Evolutionary conservation across 2,329 filamentous ascomycete species (phyloP).

Genomic region (Verruconis gallopava): DNA sequence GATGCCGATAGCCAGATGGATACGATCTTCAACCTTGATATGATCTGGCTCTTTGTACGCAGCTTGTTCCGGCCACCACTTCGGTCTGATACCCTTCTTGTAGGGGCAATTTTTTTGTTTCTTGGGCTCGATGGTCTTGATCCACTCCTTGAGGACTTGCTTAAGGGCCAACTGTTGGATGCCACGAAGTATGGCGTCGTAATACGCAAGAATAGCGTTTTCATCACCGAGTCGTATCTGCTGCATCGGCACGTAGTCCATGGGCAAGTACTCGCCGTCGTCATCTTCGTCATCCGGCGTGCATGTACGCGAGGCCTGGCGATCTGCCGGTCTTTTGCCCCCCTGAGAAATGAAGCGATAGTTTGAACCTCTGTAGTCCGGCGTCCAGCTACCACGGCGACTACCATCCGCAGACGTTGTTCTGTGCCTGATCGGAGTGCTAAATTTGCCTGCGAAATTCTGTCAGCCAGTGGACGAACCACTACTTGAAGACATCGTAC

Average conservation of each 20-base stretch:
- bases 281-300: slow-evolving; percentile 12
- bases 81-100: slow-evolving; percentile 31
- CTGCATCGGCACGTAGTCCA: not conserved
- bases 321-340: not conserved
- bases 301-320: not conserved
- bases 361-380: not conserved
- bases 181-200: slow-evolving; percentile 48
- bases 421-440: not conserved
- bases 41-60: slow-evolving; percentile 64
- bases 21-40: slow-evolving; percentile 41
- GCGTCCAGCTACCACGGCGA: not conserved
- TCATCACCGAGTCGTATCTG: slow-evolving; percentile 36
- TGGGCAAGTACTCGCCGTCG: not conserved
- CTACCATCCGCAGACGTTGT: not conserved
- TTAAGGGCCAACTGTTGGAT: slow-evolving; percentile 62
- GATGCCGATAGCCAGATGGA: slow-evolving; percentile 5
- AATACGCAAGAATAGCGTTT: slow-evolving; percentile 45
- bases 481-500: no score
- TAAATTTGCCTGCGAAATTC: not conserved
- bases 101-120: slow-evolving; percentile 67
- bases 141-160: slow-evolving; percentile 60
- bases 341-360: not conserved
- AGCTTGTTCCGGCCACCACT: slow-evolving; percentile 33
- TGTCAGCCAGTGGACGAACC: no score
- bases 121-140: slow-evolving; percentile 62